phyloP scores from a whole-genome alignment of 441 rosid genomes.

The Macaranga tanarius region DNA sequence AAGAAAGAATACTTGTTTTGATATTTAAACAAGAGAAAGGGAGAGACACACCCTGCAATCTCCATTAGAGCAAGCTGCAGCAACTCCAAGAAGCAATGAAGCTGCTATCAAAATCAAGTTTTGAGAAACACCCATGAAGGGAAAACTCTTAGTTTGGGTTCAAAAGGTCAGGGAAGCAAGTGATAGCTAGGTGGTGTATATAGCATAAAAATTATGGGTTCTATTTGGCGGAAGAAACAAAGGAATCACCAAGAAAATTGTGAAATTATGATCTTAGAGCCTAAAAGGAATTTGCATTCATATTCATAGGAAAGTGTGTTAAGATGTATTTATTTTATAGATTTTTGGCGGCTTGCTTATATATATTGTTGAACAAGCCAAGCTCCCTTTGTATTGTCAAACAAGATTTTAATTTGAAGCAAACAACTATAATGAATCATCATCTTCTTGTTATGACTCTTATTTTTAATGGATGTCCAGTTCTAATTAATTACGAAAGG shows the following conservation, averaged over 20 bases:
- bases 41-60: slow-evolving; percentile 31
- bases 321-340: background rate
- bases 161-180: background rate
- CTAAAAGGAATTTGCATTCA: background rate
- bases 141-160: background rate
- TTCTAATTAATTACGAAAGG: too few species aligned
- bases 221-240: slow-evolving; percentile 30
- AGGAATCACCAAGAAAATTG: too few species aligned
- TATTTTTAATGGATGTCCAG: too few species aligned
- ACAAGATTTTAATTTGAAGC: background rate
- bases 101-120: slow-evolving; percentile 20
- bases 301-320: slow-evolving; percentile 17
- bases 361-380: slow-evolving; percentile 3
- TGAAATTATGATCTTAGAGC: background rate
- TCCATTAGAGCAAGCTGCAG: slow-evolving; percentile 35
- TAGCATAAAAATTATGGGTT: slow-evolving; percentile 5
- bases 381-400: background rate
- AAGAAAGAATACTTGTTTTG: background rate
- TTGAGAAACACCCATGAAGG: slow-evolving; percentile 32
- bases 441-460: too few species aligned
- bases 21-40: slow-evolving; percentile 7
- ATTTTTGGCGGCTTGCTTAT: slow-evolving; percentile 7
- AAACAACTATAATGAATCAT: too few species aligned
- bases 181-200: background rate
- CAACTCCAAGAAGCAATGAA: slow-evolving; percentile 19